Base-by-base conservation (phyloP, 192 early-diverging fungal genomes). In the Backusella liffmaniae region DNA sequence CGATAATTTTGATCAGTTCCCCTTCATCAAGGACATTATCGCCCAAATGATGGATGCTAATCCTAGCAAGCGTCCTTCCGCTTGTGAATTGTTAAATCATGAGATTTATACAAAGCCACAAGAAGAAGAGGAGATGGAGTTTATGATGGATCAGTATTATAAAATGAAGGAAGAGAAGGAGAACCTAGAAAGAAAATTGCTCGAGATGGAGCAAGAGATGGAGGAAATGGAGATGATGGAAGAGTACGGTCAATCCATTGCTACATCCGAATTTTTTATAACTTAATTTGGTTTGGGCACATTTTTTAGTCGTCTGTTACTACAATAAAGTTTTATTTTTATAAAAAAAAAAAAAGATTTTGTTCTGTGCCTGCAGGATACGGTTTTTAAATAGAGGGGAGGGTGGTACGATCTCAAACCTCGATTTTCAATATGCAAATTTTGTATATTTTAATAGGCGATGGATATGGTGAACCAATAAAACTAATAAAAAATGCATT, bases 11-110 rank as follows among this genome's bases (percentile, higher is more conserved):
- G 82, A 91, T 7, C 79, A 77, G 2, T 91, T 78, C 70, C 94
- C 93, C 32, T 49, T 30, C 16, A 65, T 92, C 80, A 88, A 94
- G 1, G 91, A 93, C 13, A 82, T 96, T 42, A 88, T 98, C 32
- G 82, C 93, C 41, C 91, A 90, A 83, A 79, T 98, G 74, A 92
- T 94, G 90, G 82, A 90, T 10, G 84, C 85, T 5, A 89, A 96
- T 72, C 92, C 95, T 0, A 74, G 73, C 9, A 71, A 86, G 69
- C 86, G 96, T 3, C 95, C 94, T 0, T 88, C 85, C 29, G 91
- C 94, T 0, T 76, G 77, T 49, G 86, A 94, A 66, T 86, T 95
- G n/a, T 73, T 96, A 75, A 84, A 91, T 6, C 88, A 91, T 75
- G 91, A 91, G 74, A 72, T 91, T 70, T 86, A 90, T 49, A 62